Percentiles rank a stretch among this genome's conserved stretches.
Evolutionary conservation across 2,329 filamentous ascomycete species (phyloP).

Genomic region (Blumeriella jaapii): DNA sequence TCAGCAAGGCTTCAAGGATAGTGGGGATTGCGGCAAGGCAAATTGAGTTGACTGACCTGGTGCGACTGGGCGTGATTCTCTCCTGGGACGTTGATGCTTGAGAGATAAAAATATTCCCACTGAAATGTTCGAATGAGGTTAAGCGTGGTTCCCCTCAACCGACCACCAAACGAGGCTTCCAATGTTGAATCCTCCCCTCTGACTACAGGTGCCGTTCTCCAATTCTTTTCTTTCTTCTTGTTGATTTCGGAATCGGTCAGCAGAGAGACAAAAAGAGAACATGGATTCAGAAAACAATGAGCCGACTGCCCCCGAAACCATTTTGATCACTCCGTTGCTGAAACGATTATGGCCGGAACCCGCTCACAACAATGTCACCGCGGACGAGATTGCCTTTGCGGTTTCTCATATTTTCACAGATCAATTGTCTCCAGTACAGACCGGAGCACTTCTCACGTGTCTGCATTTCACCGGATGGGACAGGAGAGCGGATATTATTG

Average conservation of each 20-base stretch:
- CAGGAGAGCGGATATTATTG: constrained; percentile 72
- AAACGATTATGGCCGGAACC: constrained; percentile 56
- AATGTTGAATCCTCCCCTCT: not conserved
- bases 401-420: constrained; percentile 88
- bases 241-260: constrained; percentile 3
- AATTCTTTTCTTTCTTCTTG: not conserved
- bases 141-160: too few relatives aligned
- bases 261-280: not conserved
- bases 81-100: not conserved
- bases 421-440: constrained; percentile 77
- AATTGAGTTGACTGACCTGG: not conserved
- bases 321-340: constrained; percentile 56
- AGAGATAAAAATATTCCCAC: constrained; percentile 1
- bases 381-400: constrained; percentile 78
- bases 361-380: constrained; percentile 42
- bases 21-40: not conserved
- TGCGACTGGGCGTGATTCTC: not conserved
- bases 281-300: constrained; percentile 17
- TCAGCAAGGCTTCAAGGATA: constrained; percentile 3
- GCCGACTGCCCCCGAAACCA: constrained; percentile 17
- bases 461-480: constrained; percentile 87
- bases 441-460: constrained; percentile 75
- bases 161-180: not conserved
- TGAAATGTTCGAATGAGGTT: too few relatives aligned
- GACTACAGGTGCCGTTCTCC: too few relatives aligned